Evolutionary conservation across 371 early-diverging fungal genomes (phyloP).

Genomic region (Lichtheimia corymbifera): DNA sequence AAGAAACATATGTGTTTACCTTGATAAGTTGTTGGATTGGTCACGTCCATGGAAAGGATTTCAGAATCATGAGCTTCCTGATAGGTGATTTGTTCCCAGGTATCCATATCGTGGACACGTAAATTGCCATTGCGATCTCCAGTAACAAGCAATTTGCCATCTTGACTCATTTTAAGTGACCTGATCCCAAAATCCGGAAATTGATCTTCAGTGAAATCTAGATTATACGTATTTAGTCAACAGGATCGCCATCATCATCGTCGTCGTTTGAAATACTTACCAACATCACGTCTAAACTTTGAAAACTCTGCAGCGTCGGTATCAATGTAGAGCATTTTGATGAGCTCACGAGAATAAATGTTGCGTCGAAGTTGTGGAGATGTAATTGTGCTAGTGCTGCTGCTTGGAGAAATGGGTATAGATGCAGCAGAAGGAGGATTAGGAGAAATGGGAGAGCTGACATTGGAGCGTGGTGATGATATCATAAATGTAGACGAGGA

Average conservation of each 20-base stretch:
- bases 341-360: constrained; percentile 60
- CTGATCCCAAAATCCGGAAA: constrained; percentile 69
- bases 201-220: constrained; percentile 39
- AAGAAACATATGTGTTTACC: neutral
- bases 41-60: constrained; percentile 77
- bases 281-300: constrained; percentile 33
- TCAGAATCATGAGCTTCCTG: constrained; percentile 87
- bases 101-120: constrained; percentile 60
- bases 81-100: constrained; percentile 63
- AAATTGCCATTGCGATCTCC: constrained; percentile 83
- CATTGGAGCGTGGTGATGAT: constrained; percentile 11
- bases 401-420: constrained; percentile 23
- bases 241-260: neutral
- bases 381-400: constrained; percentile 23
- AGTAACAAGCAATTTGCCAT: constrained; percentile 70
- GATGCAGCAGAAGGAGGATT: constrained; percentile 11
- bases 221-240: too few species aligned
- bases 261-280: constrained; percentile 18
- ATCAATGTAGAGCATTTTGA: constrained; percentile 64
- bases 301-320: constrained; percentile 45
- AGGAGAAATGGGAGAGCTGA: constrained; percentile 10
- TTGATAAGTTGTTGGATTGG: constrained; percentile 24
- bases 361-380: constrained; percentile 40
- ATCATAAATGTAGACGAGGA: constrained; percentile 20
- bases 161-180: constrained; percentile 66